Conservation (phyloP, 345 rosid species). For the Salix dunnii region DNA sequence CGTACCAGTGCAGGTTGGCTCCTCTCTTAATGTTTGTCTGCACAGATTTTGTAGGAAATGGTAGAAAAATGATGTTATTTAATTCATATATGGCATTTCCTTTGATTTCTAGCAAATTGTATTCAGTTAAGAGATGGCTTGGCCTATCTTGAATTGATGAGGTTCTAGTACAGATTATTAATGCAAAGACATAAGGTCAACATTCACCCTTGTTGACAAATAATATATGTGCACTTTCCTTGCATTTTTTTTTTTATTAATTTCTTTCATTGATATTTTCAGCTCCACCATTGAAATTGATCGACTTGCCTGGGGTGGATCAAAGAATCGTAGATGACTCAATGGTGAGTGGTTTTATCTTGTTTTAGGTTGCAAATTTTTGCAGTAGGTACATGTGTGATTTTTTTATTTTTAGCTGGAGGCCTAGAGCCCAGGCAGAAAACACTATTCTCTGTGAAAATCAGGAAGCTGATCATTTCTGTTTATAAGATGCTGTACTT, state of each 20-base stretch:
- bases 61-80: not conserved
- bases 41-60: not conserved
- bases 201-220: not conserved
- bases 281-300: conserved; percentile 94
- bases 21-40: not conserved
- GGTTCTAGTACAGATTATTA: not conserved
- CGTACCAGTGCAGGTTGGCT: conserved; percentile 82
- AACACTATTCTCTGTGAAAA: not conserved
- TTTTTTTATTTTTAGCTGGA: not conserved
- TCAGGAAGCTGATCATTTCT: not conserved
- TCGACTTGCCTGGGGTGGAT: conserved; percentile 97
- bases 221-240: not conserved
- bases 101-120: not conserved
- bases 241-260: not conserved
- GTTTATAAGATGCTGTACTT: not conserved
- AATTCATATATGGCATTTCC: not conserved
- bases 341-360: conserved; percentile 49
- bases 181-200: not conserved
- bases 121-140: not conserved
- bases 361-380: not conserved
- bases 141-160: not conserved
- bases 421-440: not conserved
- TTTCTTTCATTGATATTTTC: conserved; percentile 17
- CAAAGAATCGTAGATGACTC: conserved; percentile 88
- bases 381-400: not conserved